phyloP scores from a whole-genome alignment of 306 rosid species.

The Mucuna pruriens region DNA sequence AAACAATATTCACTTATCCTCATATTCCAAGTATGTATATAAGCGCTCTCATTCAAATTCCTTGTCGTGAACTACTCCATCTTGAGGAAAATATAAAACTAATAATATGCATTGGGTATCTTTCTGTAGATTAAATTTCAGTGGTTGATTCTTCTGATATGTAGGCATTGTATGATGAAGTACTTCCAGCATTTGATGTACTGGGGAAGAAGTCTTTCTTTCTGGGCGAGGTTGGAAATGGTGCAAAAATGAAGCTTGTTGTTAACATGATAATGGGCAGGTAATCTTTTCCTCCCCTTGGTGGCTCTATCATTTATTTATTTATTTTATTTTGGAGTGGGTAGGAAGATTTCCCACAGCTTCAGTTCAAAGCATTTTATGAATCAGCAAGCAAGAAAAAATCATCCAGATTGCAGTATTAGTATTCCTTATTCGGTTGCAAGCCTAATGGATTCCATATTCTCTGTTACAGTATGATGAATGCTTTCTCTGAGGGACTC shows the following conservation, averaged over 20 bases:
- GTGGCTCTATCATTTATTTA: not conserved
- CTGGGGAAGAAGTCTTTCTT: constrained; percentile 86
- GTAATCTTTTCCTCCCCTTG: constrained; percentile 41
- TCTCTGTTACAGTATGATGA: constrained; percentile 66
- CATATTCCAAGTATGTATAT: not conserved
- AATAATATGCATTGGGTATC: not conserved
- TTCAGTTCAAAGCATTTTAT: constrained; percentile 17
- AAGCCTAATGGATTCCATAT: not conserved
- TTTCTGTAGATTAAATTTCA: not conserved
- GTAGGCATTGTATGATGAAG: constrained; percentile 72
- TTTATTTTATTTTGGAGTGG: not conserved
- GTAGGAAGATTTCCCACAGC: no score
- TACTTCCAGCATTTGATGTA: constrained; percentile 69
- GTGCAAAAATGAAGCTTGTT: constrained; percentile 96
- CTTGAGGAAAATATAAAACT: constrained; percentile 25
- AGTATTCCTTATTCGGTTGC: constrained; percentile 1
- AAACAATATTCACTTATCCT: not conserved
- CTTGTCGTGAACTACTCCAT: not conserved
- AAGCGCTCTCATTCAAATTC: constrained; percentile 17
- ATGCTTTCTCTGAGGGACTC: constrained; percentile 90
- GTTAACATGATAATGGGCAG: constrained; percentile 99
- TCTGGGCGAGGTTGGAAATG: constrained; percentile 91
- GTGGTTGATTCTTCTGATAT: constrained; percentile 32
- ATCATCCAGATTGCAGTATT: constrained; percentile 6
- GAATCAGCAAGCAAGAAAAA: constrained; percentile 21